Conservation (phyloP, 441 rosid genomes). For the Adansonia gregorii region DNA sequence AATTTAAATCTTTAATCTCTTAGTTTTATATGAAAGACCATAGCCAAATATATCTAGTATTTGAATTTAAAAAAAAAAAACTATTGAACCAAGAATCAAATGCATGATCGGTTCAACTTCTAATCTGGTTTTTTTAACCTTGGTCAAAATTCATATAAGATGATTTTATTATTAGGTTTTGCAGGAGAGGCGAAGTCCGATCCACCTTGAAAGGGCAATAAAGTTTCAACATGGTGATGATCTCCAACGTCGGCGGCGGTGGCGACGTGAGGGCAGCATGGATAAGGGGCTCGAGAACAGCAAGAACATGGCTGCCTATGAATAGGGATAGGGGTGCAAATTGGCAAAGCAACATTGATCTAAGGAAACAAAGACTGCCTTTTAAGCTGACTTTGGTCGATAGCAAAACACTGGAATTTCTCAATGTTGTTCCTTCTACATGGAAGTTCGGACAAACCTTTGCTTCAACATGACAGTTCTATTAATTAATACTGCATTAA, state of each 20-base stretch:
- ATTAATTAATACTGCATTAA: not conserved
- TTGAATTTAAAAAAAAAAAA: too few relatives aligned
- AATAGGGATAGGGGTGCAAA: conserved; percentile 81
- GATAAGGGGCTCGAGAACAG: conserved; percentile 57
- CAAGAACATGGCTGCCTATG: conserved; percentile 57
- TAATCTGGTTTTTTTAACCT: too few relatives aligned
- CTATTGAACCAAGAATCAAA: too few relatives aligned
- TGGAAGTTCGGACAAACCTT: conserved; percentile 87
- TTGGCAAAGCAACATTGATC: conserved; percentile 70
- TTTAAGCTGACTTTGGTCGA: conserved; percentile 64
- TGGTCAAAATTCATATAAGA: not conserved
- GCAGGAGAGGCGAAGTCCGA: conserved; percentile 74
- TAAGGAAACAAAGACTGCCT: conserved; percentile 58
- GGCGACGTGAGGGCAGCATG: conserved; percentile 67
- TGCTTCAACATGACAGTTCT: conserved; percentile 60
- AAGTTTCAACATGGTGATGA: conserved; percentile 71
- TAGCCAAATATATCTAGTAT: too few relatives aligned
- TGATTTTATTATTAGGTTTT: not conserved
- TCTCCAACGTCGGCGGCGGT: conserved; percentile 76
- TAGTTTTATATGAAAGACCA: too few relatives aligned
- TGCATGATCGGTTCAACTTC: too few relatives aligned
- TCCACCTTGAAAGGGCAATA: conserved; percentile 81
- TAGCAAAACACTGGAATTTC: conserved; percentile 50
- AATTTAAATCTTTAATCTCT: too few relatives aligned
- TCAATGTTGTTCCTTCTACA: conserved; percentile 62